Conservation (phyloP, 2,329 filamentous ascomycete species). For the Beauveria medogensis region DNA sequence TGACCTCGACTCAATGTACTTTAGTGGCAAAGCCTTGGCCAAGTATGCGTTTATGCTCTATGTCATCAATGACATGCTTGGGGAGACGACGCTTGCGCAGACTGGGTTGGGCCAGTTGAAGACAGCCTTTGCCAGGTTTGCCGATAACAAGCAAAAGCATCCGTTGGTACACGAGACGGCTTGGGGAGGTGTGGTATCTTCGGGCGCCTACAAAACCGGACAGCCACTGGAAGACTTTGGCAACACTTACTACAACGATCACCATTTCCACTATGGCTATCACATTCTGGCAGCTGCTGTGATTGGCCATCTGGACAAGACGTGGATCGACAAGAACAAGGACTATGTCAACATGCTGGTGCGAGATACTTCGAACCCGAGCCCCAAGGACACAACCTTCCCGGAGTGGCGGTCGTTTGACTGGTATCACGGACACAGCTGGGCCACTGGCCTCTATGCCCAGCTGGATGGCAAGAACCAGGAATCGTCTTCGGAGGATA, state of each 20-base stretch:
- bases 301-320: conserved; percentile 68
- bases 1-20: conserved; percentile 84
- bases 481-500: conserved; percentile 86
- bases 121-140: conserved; percentile 56
- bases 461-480: conserved; percentile 69
- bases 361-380: conserved; percentile 75
- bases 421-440: conserved; percentile 91
- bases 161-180: conserved; percentile 57
- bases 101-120: conserved; percentile 55
- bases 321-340: conserved; percentile 65
- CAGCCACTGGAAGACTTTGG: conserved; percentile 75
- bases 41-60: conserved; percentile 68
- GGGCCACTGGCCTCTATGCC: conserved; percentile 74
- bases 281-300: conserved; percentile 81
- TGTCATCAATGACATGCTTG: conserved; percentile 54
- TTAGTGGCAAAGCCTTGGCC: conserved; percentile 73
- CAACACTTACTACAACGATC: conserved; percentile 76
- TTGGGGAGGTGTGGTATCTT: conserved; percentile 78
- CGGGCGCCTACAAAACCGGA: conserved; percentile 61
- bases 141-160: conserved; percentile 58
- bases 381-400: conserved; percentile 61
- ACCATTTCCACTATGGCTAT: conserved; percentile 76
- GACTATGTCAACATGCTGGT: conserved; percentile 77
- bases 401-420: conserved; percentile 81
- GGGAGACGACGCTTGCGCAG: conserved; percentile 48